Conservation (phyloP, 805 yeast genomes). For the Saccharomycopsis schoenii region DNA sequence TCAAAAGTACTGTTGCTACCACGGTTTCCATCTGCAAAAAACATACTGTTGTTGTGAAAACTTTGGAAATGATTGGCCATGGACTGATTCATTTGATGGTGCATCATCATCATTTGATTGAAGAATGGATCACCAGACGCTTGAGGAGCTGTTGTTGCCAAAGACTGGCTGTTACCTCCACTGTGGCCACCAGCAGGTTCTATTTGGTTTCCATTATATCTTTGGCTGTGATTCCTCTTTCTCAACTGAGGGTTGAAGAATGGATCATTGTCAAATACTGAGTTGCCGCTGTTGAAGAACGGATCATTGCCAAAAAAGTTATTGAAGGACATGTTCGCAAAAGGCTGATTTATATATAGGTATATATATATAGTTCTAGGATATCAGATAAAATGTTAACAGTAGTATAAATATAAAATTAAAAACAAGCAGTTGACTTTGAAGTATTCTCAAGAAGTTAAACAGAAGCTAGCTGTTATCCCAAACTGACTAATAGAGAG, state of each 20-base stretch:
- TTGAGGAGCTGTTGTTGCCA: not conserved
- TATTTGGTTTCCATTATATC: not conserved
- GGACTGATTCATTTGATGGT: not conserved
- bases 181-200: not conserved
- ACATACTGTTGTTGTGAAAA: not conserved
- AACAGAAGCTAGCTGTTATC: no score
- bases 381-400: not conserved
- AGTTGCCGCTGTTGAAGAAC: not conserved
- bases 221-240: not conserved
- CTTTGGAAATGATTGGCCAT: not conserved
- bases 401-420: not conserved
- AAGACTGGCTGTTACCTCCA: not conserved
- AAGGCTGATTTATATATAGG: not conserved
- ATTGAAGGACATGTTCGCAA: not conserved
- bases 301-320: conserved; percentile 4
- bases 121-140: not conserved
- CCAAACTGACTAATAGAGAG: not conserved
- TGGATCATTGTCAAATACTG: conserved; percentile 11
- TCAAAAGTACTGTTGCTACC: not conserved
- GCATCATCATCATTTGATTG: not conserved
- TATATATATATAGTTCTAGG: no score
- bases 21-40: not conserved
- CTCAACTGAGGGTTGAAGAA: conserved; percentile 4
- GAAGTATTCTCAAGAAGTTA: no score
- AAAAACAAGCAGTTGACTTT: no score